Percentiles rank a stretch among this genome's conserved stretches.
Conservation (phyloP, 2,329 filamentous ascomycete genomes). For the Cytospora piceae region DNA sequence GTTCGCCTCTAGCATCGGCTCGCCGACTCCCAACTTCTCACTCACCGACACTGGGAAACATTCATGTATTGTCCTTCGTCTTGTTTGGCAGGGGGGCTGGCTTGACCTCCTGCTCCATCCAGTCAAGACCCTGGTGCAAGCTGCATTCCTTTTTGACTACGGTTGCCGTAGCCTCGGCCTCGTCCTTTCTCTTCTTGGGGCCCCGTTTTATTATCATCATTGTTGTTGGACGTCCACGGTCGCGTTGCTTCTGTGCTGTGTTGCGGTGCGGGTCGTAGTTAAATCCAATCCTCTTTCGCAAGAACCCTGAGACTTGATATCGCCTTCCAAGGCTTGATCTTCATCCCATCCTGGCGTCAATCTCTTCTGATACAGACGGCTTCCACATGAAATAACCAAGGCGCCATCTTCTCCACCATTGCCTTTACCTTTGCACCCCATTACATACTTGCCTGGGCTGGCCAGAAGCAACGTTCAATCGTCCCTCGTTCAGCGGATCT, state of each 20-base stretch:
- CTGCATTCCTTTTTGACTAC: constrained; percentile 24
- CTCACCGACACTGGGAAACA: constrained; percentile 7
- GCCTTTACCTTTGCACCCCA: constrained; percentile 45
- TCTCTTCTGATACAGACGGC: constrained; percentile 51
- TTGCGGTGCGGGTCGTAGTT: constrained; percentile 24
- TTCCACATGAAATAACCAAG: constrained; percentile 50
- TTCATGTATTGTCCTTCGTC: constrained; percentile 8
- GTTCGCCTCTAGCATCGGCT: constrained; percentile 11
- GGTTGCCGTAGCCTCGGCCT: constrained; percentile 12
- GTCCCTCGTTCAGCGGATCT: constrained; percentile 33
- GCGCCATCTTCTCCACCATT: constrained; percentile 47
- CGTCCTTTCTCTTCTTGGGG: constrained; percentile 9
- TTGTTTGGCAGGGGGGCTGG: constrained; percentile 20
- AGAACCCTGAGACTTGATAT: constrained; percentile 27
- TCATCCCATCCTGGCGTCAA: constrained; percentile 43
- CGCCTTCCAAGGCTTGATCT: constrained; percentile 35
- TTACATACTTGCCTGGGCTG: constrained; percentile 44
- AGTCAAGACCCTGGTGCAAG: constrained; percentile 28
- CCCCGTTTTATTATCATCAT: constrained; percentile 6
- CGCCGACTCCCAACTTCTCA: constrained; percentile 10
- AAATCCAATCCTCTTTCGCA: constrained; percentile 26
- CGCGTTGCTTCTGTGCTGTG: constrained; percentile 18
- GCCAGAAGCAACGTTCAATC: constrained; percentile 39
- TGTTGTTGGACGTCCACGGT: constrained; percentile 15
- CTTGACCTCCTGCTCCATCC: constrained; percentile 24